These are phyloP conservation scores for Trichoderma parareesei DNA, from an alignment of 495 filamentous ascomycete species.

Conservation along the genomic window DNA sequence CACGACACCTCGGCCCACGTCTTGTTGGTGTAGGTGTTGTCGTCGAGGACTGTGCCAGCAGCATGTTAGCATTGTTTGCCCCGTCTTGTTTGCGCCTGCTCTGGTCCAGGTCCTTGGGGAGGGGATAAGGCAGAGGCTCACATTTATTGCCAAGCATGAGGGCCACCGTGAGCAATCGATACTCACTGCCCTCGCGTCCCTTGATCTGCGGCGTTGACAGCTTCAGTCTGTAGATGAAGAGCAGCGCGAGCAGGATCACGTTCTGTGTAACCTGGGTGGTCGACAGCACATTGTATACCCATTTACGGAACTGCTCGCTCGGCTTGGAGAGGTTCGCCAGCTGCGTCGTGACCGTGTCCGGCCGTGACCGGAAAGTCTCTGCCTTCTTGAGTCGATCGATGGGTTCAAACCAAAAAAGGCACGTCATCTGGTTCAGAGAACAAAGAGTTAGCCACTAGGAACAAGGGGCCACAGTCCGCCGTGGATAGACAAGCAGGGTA, in stretches of 20 bases:
- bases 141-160: constrained; percentile 99
- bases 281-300: constrained; percentile 81
- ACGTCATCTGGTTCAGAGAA: constrained; percentile 62
- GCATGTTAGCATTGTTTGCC: constrained; percentile 13
- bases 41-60: constrained; percentile 64
- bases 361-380: constrained; percentile 50
- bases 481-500: not conserved
- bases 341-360: constrained; percentile 34
- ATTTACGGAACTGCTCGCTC: constrained; percentile 75
- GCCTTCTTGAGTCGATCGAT: constrained; percentile 63
- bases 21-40: constrained; percentile 99
- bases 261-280: constrained; percentile 98
- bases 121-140: constrained; percentile 30
- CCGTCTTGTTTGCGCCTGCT: not conserved
- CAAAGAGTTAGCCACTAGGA: not conserved
- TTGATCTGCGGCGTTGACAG: constrained; percentile 77
- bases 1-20: constrained; percentile 98
- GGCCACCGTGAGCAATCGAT: constrained; percentile 88
- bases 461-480: not conserved
- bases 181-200: constrained; percentile 90
- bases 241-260: constrained; percentile 79
- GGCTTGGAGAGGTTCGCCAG: constrained; percentile 70
- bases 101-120: not conserved
- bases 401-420: constrained; percentile 98
- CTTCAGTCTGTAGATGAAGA: constrained; percentile 93